Percentiles rank a stretch among this genome's conserved stretches.
Conservation (phyloP, 176 grass and related monocot species). For the Cenchrus fungigraminus region DNA sequence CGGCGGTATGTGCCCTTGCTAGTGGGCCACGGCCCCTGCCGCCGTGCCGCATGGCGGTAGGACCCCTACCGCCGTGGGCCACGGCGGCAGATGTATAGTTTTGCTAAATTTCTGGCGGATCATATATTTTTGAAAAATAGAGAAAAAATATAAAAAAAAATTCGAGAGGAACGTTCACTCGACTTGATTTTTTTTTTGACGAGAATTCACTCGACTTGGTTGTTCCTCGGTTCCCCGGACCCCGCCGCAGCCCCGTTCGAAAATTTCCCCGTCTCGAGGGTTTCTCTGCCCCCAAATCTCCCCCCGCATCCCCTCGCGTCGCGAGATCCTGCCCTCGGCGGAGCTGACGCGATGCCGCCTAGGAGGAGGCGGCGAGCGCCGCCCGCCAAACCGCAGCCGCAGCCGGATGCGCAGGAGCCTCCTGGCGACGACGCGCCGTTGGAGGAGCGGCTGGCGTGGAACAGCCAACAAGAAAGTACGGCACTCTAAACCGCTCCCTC, state of each 20-base stretch:
- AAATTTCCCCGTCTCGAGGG: neutral
- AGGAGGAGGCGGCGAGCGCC: constrained; percentile 35
- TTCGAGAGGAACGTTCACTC: too few relatives aligned
- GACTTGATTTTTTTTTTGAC: too few relatives aligned
- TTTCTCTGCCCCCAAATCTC: neutral
- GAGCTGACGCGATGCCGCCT: constrained; percentile 33
- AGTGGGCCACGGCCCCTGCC: too few relatives aligned
- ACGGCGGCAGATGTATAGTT: too few relatives aligned
- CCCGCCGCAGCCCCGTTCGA: constrained; percentile 10
- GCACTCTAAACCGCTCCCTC: neutral
- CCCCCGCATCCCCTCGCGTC: neutral
- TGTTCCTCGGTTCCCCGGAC: too few relatives aligned
- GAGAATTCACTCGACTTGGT: too few relatives aligned
- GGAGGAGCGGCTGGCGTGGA: constrained; percentile 33
- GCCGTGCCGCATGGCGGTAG: too few relatives aligned
- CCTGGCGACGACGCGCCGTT: constrained; percentile 27
- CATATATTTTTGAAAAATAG: too few relatives aligned
- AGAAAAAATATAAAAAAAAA: too few relatives aligned
- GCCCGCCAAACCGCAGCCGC: constrained; percentile 5
- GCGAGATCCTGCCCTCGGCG: neutral
- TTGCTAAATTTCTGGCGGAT: too few relatives aligned
- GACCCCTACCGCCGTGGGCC: too few relatives aligned
- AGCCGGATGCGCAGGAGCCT: constrained; percentile 27
- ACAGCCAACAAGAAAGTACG: constrained; percentile 49
- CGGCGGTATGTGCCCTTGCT: too few relatives aligned